Conservation (phyloP, 2,329 filamentous ascomycete species). For the Rachicladosporium sp. region DNA sequence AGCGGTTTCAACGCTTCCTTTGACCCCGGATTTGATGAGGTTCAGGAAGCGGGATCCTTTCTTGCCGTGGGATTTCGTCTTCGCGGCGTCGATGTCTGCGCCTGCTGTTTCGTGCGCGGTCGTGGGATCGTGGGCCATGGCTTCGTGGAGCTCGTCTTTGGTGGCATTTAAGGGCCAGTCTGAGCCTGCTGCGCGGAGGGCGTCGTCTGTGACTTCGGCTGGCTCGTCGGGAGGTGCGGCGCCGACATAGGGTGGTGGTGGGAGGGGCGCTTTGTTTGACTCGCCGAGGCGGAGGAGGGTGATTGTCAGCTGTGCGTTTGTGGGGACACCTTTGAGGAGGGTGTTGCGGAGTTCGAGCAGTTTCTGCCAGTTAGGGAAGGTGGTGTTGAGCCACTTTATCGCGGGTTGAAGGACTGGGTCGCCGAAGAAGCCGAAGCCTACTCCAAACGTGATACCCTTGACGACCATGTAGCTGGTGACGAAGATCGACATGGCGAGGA, state of each 20-base stretch:
- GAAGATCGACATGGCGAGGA: conserved; percentile 32
- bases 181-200: conserved; percentile 41
- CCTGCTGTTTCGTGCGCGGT: conserved; percentile 39
- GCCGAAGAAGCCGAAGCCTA: conserved; percentile 70
- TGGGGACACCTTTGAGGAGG: conserved; percentile 68
- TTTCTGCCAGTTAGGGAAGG: conserved; percentile 61
- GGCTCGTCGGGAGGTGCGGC: conserved; percentile 38
- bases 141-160: conserved; percentile 52
- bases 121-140: conserved; percentile 37
- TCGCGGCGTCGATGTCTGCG: conserved; percentile 39
- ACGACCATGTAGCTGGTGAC: conserved; percentile 39
- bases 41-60: conserved; percentile 42
- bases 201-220: conserved; percentile 36
- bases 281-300: conserved; percentile 74
- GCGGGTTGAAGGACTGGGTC: conserved; percentile 57
- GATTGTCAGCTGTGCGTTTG: conserved; percentile 71
- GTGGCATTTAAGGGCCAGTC: conserved; percentile 49
- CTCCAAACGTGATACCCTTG: conserved; percentile 53
- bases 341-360: conserved; percentile 63
- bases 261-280: conserved; percentile 65
- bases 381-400: conserved; percentile 46
- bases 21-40: conserved; percentile 58
- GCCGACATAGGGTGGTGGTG: conserved; percentile 40
- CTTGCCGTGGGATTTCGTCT: conserved; percentile 36
- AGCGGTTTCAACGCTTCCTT: conserved; percentile 59